phyloP scores from a whole-genome alignment of 2,329 filamentous ascomycete species.

The Chrysoporthe puriensis region DNA sequence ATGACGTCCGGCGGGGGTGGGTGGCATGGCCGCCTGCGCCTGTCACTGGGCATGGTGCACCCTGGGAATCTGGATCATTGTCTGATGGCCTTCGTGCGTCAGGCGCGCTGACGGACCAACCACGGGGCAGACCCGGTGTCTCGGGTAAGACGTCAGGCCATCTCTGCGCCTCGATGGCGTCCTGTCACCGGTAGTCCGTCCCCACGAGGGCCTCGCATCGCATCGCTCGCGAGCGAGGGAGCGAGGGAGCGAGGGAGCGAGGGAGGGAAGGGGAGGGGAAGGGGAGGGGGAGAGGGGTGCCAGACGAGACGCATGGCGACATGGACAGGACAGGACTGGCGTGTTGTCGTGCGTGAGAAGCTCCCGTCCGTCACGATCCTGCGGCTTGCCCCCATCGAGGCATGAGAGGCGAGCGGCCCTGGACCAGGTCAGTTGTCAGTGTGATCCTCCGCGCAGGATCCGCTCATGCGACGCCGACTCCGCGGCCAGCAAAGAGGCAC shows the following conservation, averaged over 20 bases:
- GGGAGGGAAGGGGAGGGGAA: too few relatives aligned
- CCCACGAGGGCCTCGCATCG: neutral
- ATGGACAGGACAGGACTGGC: neutral
- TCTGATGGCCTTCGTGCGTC: neutral
- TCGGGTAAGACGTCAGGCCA: neutral
- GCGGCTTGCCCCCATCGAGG: neutral
- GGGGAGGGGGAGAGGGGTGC: too few relatives aligned
- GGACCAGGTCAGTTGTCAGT: neutral
- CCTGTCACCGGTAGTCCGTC: too few relatives aligned
- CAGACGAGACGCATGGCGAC: neutral
- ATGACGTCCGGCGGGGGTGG: neutral
- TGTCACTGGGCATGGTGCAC: neutral
- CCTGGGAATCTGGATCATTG: neutral
- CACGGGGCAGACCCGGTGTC: neutral
- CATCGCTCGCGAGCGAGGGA: too few relatives aligned
- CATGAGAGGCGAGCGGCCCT: neutral
- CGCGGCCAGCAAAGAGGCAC: neutral
- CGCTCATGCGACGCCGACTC: neutral
- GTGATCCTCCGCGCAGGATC: neutral
- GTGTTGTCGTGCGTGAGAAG: neutral
- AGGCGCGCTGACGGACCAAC: conserved; percentile 1
- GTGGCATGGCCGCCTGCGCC: neutral
- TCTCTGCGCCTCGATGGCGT: too few relatives aligned
- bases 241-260: too few relatives aligned
- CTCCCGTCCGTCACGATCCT: too few relatives aligned